Percentiles rank a stretch among this genome's conserved stretches.
These are phyloP conservation scores for Coleophoma crateriformis DNA, from an alignment of 2,329 filamentous ascomycete species.

Conservation along the genomic window DNA sequence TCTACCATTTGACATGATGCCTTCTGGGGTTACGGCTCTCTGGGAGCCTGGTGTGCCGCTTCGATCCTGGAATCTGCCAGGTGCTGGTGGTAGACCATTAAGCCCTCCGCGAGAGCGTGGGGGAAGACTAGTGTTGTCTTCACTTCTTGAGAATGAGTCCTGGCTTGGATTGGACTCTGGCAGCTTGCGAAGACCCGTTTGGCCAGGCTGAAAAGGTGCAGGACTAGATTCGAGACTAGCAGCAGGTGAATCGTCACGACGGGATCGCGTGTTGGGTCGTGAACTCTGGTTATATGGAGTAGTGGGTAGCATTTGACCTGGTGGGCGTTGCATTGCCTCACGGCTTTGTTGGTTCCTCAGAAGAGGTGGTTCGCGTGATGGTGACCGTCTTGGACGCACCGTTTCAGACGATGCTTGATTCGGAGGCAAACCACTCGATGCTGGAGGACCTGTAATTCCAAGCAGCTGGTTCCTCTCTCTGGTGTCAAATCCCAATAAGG, in stretches of 20 bases:
- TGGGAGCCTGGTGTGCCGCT: conserved; percentile 23
- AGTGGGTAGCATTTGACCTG: conserved; percentile 12
- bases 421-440: conserved; percentile 10
- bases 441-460: conserved; percentile 36
- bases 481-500: conserved; percentile 76
- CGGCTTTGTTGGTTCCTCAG: conserved; percentile 19
- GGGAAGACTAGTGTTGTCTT: conserved; percentile 21
- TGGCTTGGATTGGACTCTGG: conserved; percentile 24
- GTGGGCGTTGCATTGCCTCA: conserved; percentile 21
- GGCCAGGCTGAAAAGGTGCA: conserved; percentile 12
- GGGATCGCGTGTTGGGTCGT: conserved; percentile 17
- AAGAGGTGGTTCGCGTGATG: conserved; percentile 18
- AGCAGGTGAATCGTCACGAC: conserved; percentile 21
- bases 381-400: conserved; percentile 12
- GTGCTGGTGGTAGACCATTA: conserved; percentile 19
- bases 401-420: conserved; percentile 5
- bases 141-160: conserved; percentile 23
- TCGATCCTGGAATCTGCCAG: conserved; percentile 25
- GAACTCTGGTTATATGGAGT: conserved; percentile 16
- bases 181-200: conserved; percentile 18
- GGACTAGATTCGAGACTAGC: conserved; percentile 18
- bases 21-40: conserved; percentile 21
- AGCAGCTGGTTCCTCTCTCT: conserved; percentile 72
- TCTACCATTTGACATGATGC: conserved; percentile 12
- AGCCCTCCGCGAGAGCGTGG: conserved; percentile 23